Conservation (phyloP, 2,329 filamentous ascomycete species). For the Penicillium sp. region DNA sequence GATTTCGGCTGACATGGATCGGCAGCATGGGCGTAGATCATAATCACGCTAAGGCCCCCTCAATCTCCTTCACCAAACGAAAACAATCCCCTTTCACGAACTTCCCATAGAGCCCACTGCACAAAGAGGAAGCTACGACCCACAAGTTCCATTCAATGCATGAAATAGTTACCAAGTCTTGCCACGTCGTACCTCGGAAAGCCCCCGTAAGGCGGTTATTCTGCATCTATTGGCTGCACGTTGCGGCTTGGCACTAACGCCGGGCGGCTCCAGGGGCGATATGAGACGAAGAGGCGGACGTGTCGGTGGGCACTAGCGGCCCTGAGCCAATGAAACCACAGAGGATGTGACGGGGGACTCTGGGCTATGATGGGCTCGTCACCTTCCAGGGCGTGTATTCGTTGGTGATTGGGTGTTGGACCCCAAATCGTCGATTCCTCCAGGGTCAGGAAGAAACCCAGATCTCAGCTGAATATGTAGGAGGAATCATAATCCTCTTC, state of each 20-base stretch:
- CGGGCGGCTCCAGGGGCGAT: constrained; percentile 22
- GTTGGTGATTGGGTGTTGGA: constrained; percentile 15
- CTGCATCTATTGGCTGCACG: constrained; percentile 12
- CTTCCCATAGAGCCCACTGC: background rate
- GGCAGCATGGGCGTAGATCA: constrained; percentile 15
- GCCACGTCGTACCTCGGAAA: background rate
- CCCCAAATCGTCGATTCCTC: background rate
- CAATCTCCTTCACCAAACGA: background rate
- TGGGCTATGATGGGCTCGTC: constrained; percentile 8
- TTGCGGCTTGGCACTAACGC: constrained; percentile 17
- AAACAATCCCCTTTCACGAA: background rate
- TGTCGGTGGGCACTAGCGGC: constrained; percentile 11
- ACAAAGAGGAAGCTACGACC: background rate
- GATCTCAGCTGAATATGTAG: background rate
- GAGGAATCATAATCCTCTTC: background rate
- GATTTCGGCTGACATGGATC: constrained; percentile 9
- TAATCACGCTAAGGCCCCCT: constrained; percentile 12
- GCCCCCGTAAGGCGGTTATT: constrained; percentile 1
- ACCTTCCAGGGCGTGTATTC: constrained; percentile 5
- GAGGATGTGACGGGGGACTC: constrained; percentile 21
- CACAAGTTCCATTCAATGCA: background rate
- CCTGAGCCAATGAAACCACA: constrained; percentile 17
- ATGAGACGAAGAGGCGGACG: constrained; percentile 17
- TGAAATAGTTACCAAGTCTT: background rate
- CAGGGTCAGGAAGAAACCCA: background rate